Evolutionary conservation across 202 grass and related monocot genomes (phyloP).

Genomic region (Carex arenaria): DNA sequence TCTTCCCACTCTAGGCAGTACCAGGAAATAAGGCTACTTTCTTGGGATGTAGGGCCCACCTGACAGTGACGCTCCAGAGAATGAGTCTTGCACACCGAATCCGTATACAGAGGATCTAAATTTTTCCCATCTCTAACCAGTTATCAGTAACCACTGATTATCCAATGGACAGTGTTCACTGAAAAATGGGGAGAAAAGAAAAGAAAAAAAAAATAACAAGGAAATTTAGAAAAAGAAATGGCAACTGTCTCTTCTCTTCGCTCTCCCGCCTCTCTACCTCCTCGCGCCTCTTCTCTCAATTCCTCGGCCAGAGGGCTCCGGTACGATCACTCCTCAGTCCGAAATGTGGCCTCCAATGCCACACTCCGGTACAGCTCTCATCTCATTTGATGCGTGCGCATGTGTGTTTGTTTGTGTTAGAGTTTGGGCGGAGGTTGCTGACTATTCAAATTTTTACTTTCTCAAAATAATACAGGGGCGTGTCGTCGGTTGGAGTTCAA

Average conservation of each 20-base stretch:
- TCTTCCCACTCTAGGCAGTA: neutral
- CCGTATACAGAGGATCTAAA: neutral
- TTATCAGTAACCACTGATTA: neutral
- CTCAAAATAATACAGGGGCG: neutral
- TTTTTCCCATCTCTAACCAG: neutral
- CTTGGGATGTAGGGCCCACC: neutral
- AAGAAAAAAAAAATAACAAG: neutral
- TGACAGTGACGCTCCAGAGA: neutral
- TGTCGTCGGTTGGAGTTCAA: slow-evolving; percentile 10
- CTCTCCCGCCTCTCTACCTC: slow-evolving; percentile 23
- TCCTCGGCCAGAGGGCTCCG: slow-evolving; percentile 19
- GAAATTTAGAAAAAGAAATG: slow-evolving; percentile 27
- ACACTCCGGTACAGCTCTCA: neutral
- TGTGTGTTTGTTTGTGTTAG: neutral
- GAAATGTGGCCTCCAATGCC: neutral
- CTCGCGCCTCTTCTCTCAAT: neutral
- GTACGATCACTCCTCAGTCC: neutral
- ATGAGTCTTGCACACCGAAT: neutral
- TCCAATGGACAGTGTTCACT: neutral
- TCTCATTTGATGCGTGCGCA: neutral
- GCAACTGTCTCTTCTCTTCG: slow-evolving; percentile 39
- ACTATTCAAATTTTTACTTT: neutral
- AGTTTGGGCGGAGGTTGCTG: neutral
- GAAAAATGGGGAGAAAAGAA: neutral
- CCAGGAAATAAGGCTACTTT: neutral